Evolutionary conservation across 2,329 filamentous ascomycete genomes (phyloP).

Genomic region (Alternaria burnsii): DNA sequence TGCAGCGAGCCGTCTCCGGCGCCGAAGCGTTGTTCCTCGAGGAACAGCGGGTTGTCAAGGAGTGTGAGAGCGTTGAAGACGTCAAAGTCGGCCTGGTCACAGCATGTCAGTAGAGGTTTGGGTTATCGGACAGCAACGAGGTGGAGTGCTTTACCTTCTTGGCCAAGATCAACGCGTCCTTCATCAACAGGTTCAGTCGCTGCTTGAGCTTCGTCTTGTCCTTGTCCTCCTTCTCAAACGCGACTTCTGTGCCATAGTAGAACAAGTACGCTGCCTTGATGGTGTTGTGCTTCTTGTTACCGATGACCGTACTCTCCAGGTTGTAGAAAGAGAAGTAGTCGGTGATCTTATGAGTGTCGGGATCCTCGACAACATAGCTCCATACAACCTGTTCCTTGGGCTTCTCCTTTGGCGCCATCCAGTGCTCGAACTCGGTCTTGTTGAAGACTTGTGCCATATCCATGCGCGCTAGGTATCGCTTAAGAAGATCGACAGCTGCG

Average conservation of each 20-base stretch:
- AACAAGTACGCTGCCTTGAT: slow-evolving; percentile 94
- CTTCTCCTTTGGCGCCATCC: slow-evolving; percentile 74
- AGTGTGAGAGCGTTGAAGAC: slow-evolving; percentile 96
- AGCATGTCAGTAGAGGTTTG: background rate
- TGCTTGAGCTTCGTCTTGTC: slow-evolving; percentile 71
- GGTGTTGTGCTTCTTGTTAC: slow-evolving; percentile 76
- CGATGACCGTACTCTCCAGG: slow-evolving; percentile 91
- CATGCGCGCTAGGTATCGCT: slow-evolving; percentile 79
- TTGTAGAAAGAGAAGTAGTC: slow-evolving; percentile 98
- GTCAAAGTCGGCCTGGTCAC: slow-evolving; percentile 75
- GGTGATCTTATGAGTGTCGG: slow-evolving; percentile 78
- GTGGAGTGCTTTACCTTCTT: slow-evolving; percentile 66
- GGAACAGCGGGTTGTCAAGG: slow-evolving; percentile 92
- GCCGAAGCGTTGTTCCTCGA: slow-evolving; percentile 93
- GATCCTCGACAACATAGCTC: slow-evolving; percentile 85
- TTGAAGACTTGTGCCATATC: slow-evolving; percentile 85
- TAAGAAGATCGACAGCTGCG: slow-evolving; percentile 76
- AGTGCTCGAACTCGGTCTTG: slow-evolving; percentile 84
- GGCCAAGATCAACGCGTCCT: slow-evolving; percentile 86
- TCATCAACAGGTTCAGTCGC: slow-evolving; percentile 81
- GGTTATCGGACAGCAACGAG: background rate
- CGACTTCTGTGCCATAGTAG: slow-evolving; percentile 91
- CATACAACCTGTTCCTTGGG: slow-evolving; percentile 80
- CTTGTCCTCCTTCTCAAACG: slow-evolving; percentile 63
- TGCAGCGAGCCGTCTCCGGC: slow-evolving; percentile 93